Percentiles rank a stretch among this genome's conserved stretches.
phyloP scores from a whole-genome alignment of 805 yeast species.

The Saccharomyces eubayanus region DNA sequence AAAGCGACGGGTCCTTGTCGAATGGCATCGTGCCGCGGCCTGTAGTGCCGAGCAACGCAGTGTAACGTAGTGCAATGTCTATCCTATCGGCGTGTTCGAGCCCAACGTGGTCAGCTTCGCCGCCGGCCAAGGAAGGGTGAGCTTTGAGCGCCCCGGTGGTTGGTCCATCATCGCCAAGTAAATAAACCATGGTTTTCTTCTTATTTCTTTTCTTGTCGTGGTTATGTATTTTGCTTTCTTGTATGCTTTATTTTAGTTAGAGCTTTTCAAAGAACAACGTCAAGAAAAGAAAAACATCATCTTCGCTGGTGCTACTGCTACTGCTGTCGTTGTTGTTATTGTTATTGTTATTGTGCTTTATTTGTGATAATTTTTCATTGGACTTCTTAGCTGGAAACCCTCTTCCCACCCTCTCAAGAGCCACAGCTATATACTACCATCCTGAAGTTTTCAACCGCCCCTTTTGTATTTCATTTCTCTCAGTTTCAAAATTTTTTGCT shows the following conservation, averaged over 20 bases:
- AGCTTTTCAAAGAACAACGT: not conserved
- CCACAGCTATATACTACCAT: not conserved
- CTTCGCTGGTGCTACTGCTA: not conserved
- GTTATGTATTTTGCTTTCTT: not conserved
- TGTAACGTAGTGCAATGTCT: not conserved
- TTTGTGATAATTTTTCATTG: not conserved
- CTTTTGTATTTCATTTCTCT: not conserved
- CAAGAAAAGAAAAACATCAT: not conserved
- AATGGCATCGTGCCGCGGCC: not conserved
- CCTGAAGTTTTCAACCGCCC: not conserved
- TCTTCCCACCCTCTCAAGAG: not conserved
- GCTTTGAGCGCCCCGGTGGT: not conserved
- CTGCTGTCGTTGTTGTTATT: not conserved
- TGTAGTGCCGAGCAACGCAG: not conserved
- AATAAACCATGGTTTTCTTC: not conserved
- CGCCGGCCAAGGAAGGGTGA: not conserved
- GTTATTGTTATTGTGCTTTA: not conserved
- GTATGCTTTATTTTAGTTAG: not conserved
- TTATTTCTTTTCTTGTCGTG: not conserved
- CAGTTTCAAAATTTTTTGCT: not conserved
- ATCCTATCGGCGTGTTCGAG: not conserved
- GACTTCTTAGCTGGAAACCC: not conserved
- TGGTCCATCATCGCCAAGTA: not conserved
- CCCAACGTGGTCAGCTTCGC: not conserved
- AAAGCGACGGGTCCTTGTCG: not conserved